Percentiles rank a stretch among this genome's conserved stretches.
phyloP scores from a whole-genome alignment of 2,329 filamentous ascomycete species.

The Fulvia fulva region DNA sequence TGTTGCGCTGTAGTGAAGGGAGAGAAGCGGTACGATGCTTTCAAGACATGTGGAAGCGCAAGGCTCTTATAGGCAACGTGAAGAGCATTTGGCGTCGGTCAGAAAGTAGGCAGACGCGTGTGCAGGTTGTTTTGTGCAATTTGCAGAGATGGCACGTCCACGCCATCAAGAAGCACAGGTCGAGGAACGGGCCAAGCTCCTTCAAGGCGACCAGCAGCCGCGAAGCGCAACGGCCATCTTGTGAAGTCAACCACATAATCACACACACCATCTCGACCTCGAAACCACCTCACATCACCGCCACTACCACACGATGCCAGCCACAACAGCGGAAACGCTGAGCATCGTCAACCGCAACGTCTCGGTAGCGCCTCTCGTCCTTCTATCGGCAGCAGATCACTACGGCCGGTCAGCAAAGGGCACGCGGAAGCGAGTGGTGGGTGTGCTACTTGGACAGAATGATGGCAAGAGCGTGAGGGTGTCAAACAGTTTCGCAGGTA shows the following conservation, averaged over 20 bases:
- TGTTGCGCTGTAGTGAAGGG: background rate
- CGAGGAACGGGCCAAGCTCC: background rate
- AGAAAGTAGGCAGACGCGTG: background rate
- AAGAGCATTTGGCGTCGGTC: background rate
- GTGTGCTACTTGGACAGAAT: constrained; percentile 91
- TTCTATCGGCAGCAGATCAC: constrained; percentile 96
- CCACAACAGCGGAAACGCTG: constrained; percentile 93
- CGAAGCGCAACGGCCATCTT: background rate
- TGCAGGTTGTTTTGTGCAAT: background rate
- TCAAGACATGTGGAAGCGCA: background rate
- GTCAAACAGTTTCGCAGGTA: constrained; percentile 98
- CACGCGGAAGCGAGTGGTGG: constrained; percentile 83
- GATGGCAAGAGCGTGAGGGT: constrained; percentile 94
- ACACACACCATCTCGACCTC: background rate
- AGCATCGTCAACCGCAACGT: constrained; percentile 92
- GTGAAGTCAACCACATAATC: constrained; percentile 2
- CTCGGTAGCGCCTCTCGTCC: constrained; percentile 93
- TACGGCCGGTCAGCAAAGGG: constrained; percentile 92
- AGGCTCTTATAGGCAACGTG: background rate
- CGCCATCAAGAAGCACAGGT: background rate
- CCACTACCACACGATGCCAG: constrained; percentile 65
- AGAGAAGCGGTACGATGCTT: background rate
- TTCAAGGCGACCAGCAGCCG: background rate
- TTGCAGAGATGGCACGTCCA: background rate
- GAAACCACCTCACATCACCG: background rate